Percentiles rank a stretch among this genome's conserved stretches.
phyloP scores from a whole-genome alignment of 345 rosid species.

The Eucalyptus caleyi region DNA sequence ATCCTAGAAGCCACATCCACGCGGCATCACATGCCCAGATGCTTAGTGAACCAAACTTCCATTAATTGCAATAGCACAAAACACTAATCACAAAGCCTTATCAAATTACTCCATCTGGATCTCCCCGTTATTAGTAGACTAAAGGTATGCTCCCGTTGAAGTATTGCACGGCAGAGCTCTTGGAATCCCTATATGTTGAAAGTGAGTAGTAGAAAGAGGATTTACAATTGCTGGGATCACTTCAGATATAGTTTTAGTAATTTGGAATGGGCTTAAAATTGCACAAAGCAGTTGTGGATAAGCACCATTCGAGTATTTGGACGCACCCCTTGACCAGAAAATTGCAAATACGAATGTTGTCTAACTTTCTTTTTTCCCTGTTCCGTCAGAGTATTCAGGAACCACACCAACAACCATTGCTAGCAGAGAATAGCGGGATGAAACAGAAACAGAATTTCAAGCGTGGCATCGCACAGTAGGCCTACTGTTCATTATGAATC shows the following conservation, averaged over 20 bases:
- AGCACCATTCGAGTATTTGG: not conserved
- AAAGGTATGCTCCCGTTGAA: fast-evolving
- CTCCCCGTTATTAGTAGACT: fast-evolving
- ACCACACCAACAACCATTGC: constrained; percentile 51
- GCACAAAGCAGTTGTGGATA: not conserved
- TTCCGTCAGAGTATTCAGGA: constrained; percentile 8
- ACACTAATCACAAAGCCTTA: not conserved
- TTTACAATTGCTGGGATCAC: fast-evolving
- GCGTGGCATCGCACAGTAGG: too few relatives aligned
- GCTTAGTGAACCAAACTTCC: not conserved
- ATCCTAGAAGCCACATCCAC: not conserved
- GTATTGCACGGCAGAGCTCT: too few relatives aligned
- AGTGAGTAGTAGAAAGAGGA: not conserved
- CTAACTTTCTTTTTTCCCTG: not conserved
- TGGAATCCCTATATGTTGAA: not conserved
- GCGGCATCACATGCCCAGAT: not conserved
- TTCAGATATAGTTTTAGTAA: not conserved
- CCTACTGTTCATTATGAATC: too few relatives aligned
- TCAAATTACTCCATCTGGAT: not conserved
- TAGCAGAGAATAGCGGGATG: constrained; percentile 38
- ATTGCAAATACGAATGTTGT: not conserved
- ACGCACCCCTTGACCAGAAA: not conserved
- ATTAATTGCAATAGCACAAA: not conserved
- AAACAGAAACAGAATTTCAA: too few relatives aligned
- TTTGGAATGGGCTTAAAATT: not conserved